Evolutionary conservation across 176 grass and related monocot genomes (phyloP).

Genomic region (Phragmites australis): DNA sequence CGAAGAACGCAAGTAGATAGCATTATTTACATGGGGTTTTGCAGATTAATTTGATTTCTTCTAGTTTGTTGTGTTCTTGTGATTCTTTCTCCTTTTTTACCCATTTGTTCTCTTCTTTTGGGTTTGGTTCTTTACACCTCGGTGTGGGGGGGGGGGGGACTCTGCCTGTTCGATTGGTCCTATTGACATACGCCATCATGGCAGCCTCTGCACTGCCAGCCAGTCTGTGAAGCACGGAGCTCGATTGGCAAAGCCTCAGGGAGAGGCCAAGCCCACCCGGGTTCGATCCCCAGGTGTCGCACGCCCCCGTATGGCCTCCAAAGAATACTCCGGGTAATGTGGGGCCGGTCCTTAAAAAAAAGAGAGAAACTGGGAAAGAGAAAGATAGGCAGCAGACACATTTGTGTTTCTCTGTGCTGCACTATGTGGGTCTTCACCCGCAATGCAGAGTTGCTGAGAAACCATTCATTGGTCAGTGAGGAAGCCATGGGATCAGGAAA

Average conservation of each 20-base stretch:
- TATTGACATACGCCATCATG: constrained; percentile 45
- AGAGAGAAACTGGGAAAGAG: no score
- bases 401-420: constrained; percentile 42
- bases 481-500: constrained; percentile 33
- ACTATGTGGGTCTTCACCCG: constrained; percentile 39
- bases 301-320: no score
- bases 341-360: no score
- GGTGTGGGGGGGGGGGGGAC: no score
- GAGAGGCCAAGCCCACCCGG: no score
- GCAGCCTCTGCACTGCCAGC: constrained; percentile 45
- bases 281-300: no score
- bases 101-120: constrained; percentile 55
- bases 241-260: no score
- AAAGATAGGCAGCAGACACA: not conserved
- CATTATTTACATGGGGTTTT: constrained; percentile 43
- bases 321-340: no score
- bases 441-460: constrained; percentile 45
- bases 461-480: constrained; percentile 46
- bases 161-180: constrained; percentile 35
- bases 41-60: constrained; percentile 69
- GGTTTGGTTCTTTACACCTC: constrained; percentile 49
- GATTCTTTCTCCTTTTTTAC: constrained; percentile 41
- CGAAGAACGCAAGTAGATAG: constrained; percentile 41
- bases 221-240: constrained; percentile 51
- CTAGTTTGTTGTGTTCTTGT: constrained; percentile 38